Base-by-base conservation (phyloP, 2,329 filamentous ascomycete species). In the Beauveria scarabaeidicola region DNA sequence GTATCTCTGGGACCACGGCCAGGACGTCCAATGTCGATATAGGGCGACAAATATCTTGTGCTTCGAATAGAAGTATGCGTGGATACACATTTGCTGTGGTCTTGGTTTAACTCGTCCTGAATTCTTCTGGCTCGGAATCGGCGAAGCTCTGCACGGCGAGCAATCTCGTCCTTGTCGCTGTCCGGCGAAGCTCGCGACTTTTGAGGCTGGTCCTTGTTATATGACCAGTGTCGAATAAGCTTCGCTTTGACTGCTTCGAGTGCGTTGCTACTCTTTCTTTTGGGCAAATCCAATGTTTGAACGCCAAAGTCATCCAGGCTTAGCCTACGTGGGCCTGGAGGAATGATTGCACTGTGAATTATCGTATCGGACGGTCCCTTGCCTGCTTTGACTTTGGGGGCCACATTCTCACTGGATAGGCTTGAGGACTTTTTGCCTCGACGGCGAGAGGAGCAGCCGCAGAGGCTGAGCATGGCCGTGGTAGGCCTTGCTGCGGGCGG, bases 111-210 rank as follows among this genome's bases (percentile, higher is more conserved):
- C 64, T 85, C 82, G 47, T 83, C 77, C 62, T 80, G 80, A n/a
- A 85, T 84, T 62, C 81, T 76, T 64, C 78, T 79, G 52, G 80
- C 78, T 68, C 81, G 78, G 9, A 84, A 70, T 21, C 81, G 75
- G 64, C 76, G 80, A 58, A 85, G 68, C 64, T 85, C 82, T 29
- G 81, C 81, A 63, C 81, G 75, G 29, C 81, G 75, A 55, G 80
- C 78, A 47, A 82, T 66, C 63, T 82, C 80, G 62, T 82, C 80
- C 25, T 81, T 73, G 51, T 77, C 81, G 52, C 73, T 75, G 13
- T 78, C 76, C 36, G 77, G 69, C 17, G 75, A 75, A 4, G 72
- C 71, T 38, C 70, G 74, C 2, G 76, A 75, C 40, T 71, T 72
- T 32, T 74, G 68, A 50, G 73, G 77, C 2, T 67, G 65, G 8